Evolutionary conservation across 805 yeast species (phyloP), one percentile per base, ranked within the genome.

Genomic region (Saccharomycopsis sp.): DNA sequence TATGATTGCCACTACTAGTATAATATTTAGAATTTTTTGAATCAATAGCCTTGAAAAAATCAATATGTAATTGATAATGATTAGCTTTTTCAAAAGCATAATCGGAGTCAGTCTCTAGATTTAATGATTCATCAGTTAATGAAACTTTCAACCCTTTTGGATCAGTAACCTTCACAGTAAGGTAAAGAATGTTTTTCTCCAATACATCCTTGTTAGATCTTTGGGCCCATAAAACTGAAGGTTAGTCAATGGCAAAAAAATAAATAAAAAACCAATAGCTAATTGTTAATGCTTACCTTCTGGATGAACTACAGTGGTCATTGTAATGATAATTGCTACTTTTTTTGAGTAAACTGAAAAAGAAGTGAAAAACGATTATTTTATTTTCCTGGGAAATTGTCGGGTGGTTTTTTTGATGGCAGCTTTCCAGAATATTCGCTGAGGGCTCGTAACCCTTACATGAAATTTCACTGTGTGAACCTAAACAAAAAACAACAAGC

Each of bases 141-240:
- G 79, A 77, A 46, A 87, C 67, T 49, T 77, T 71, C 35, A 81
- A 74, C 45, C 76, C 66, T 40, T 65, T 71, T 22, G 89, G 77
- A 60, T 89, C 95, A 20, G 79, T 72, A 23, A 85, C 77, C 49
- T 75, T 72, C 43, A 90, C 74, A 0, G 95, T 88, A 46, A 90
- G 63, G 61, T 72, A 83, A 17, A 93, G 55, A 29, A 87, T 59
- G 63, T 90, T 90, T 65, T 85, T 89, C 24, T 75, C 69, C 8
- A 75, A 74, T 31, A 81, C 94, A 3, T 71, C 63, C n/a, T 71
- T 81, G 59, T 72, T 79, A 44, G 96, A 87, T 66, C 98, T 85
- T 71, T 90, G 98, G 9, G 98, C 97, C 98, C 98, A 90, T 60
- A 79, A 70, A 33, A 86, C 90, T 69, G 65, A 2, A 37, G 7